Conservation (phyloP, 2,329 filamentous ascomycete species). For the Ceratocystis ficicola region DNA sequence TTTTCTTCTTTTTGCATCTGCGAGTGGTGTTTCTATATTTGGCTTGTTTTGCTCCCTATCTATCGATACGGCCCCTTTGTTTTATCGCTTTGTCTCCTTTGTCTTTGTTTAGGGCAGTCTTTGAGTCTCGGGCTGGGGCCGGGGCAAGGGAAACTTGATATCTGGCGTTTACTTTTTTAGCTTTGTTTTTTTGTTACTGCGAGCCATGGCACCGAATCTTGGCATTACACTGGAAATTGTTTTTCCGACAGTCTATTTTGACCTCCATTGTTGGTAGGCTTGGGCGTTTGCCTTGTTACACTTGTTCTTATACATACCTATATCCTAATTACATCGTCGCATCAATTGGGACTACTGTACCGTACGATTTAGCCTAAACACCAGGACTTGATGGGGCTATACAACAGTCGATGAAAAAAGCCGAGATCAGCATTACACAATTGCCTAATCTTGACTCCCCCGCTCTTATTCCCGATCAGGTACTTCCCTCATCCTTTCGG, state of each 20-base stretch:
- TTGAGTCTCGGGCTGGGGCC: not conserved
- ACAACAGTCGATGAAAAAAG: too few species aligned
- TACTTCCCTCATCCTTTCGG: too few species aligned
- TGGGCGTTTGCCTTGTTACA: not conserved
- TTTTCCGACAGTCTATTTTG: conserved; percentile 4
- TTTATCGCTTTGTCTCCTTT: conserved; percentile 10
- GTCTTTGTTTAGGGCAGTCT: not conserved
- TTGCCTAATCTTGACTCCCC: not conserved
- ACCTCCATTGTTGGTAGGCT: not conserved
- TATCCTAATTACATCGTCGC: too few species aligned
- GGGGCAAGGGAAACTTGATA: not conserved
- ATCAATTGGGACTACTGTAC: too few species aligned
- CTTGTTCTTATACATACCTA: not conserved
- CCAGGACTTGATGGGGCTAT: too few species aligned
- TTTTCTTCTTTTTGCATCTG: not conserved
- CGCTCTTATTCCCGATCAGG: not conserved
- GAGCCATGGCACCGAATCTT: not conserved
- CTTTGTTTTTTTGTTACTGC: not conserved
- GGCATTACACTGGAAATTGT: conserved; percentile 6
- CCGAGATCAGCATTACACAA: too few species aligned
- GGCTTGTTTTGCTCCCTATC: not conserved
- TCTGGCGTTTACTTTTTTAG: not conserved
- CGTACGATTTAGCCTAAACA: too few species aligned
- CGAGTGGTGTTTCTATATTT: not conserved
- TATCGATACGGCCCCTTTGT: conserved; percentile 4